These are phyloP conservation scores for Heritiera fomes DNA, from an alignment of 345 rosid genomes.

Conservation along the genomic window DNA sequence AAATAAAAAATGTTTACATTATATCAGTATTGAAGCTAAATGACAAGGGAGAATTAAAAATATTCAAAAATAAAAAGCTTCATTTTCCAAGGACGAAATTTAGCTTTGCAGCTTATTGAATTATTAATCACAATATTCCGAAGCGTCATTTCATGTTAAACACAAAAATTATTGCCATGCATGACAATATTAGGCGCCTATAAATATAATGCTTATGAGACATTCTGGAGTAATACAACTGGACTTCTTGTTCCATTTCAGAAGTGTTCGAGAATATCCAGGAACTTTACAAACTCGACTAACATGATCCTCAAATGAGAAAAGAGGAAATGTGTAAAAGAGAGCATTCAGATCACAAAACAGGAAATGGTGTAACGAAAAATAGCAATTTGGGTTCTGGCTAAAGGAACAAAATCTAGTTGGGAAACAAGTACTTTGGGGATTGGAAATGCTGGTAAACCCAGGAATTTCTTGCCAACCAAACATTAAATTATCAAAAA, in stretches of 20 bases:
- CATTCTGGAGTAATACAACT: neutral
- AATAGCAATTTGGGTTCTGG: neutral
- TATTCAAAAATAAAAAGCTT: no score
- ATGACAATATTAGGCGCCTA: no score
- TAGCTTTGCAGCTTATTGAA: no score
- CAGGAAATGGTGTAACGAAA: neutral
- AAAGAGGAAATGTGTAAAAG: neutral
- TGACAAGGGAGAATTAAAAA: no score
- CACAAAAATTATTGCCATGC: no score
- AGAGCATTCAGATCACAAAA: neutral
- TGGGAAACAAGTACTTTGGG: neutral
- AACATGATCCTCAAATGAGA: slow-evolving; percentile 14
- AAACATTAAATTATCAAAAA: neutral
- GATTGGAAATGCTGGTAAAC: neutral
- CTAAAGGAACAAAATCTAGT: no score
- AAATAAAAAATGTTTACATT: no score
- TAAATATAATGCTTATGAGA: no score
- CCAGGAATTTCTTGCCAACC: neutral
- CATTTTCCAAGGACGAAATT: no score
- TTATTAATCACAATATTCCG: no score
- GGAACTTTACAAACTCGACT: slow-evolving; percentile 11
- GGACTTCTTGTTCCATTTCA: neutral
- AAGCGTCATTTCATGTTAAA: no score
- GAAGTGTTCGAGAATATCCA: neutral
- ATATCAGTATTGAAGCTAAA: no score